Percentiles rank a stretch among this genome's conserved stretches.
These are phyloP conservation scores for Pseudogymnoascus sp. DNA, from an alignment of 2,329 filamentous ascomycete genomes.

Conservation along the genomic window DNA sequence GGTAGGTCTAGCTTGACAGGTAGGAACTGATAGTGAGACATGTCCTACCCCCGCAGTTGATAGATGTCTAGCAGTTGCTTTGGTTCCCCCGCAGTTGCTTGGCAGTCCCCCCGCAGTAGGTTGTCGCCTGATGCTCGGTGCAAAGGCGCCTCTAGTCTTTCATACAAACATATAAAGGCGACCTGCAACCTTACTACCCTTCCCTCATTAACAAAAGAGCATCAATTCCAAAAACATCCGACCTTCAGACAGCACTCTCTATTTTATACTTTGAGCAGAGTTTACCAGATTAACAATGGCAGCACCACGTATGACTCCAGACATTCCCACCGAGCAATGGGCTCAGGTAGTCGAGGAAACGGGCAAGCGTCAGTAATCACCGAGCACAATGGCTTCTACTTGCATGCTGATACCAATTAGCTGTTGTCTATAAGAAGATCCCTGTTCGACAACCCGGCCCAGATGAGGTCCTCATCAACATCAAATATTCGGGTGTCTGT, in stretches of 20 bases:
- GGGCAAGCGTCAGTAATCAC: constrained; percentile 51
- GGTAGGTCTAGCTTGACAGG: background rate
- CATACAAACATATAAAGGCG: background rate
- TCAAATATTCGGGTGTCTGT: constrained; percentile 86
- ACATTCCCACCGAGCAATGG: constrained; percentile 79
- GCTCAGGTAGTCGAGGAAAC: constrained; percentile 82
- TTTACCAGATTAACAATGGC: background rate
- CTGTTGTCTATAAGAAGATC: constrained; percentile 69
- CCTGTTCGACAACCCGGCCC: constrained; percentile 72
- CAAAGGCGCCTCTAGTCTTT: background rate
- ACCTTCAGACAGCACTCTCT: background rate
- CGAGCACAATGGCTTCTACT: constrained; percentile 8
- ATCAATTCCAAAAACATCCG: background rate
- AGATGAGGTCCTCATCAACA: constrained; percentile 85
- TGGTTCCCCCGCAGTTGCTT: background rate
- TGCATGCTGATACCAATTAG: constrained; percentile 29
- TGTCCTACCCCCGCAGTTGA: background rate
- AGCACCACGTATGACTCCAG: constrained; percentile 21
- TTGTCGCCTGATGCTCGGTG: background rate
- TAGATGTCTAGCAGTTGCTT: background rate
- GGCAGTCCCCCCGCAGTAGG: background rate
- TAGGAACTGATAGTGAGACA: background rate
- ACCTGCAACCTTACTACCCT: background rate
- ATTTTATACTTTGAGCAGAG: background rate
- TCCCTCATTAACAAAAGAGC: background rate